phyloP scores from a whole-genome alignment of 2,329 filamentous ascomycete genomes.

The Chaetomium strumarium region DNA sequence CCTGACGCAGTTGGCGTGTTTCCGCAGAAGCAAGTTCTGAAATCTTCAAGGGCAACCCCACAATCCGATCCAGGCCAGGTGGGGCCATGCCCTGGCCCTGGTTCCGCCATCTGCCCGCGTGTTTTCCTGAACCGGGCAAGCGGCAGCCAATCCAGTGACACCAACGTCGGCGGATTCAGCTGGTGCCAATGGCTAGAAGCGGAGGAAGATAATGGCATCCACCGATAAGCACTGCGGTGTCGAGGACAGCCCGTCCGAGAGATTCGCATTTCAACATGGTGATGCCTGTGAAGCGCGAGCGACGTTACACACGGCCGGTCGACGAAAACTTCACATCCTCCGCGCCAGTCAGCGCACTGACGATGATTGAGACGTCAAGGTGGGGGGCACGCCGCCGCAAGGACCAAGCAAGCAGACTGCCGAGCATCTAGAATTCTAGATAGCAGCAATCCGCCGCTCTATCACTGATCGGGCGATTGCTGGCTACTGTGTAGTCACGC shows the following conservation, averaged over 20 bases:
- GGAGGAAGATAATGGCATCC: neutral
- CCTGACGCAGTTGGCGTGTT: too few relatives aligned
- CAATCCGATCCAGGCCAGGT: neutral
- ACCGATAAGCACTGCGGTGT: constrained; percentile 1
- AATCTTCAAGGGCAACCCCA: too few relatives aligned
- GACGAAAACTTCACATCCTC: too few relatives aligned
- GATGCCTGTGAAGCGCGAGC: neutral
- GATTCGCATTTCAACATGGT: neutral
- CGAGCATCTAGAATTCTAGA: too few relatives aligned
- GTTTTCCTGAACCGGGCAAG: neutral
- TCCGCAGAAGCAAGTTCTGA: too few relatives aligned
- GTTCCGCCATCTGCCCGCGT: neutral
- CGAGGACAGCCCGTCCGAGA: too few relatives aligned
- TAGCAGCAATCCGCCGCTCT: too few relatives aligned
- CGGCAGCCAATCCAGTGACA: constrained; percentile 5
- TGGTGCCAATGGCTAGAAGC: neutral
- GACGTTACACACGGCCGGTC: too few relatives aligned
- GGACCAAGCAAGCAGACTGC: neutral
- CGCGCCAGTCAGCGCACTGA: neutral
- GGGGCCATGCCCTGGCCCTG: neutral
- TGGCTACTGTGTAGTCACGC: too few relatives aligned
- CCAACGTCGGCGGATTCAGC: neutral
- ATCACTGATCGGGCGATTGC: too few relatives aligned
- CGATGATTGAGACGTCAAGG: constrained; percentile 4
- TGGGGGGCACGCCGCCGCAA: constrained; percentile 4